These are phyloP conservation scores for Rubus parviflorus DNA, from an alignment of 306 rosid species.

Conservation along the genomic window DNA sequence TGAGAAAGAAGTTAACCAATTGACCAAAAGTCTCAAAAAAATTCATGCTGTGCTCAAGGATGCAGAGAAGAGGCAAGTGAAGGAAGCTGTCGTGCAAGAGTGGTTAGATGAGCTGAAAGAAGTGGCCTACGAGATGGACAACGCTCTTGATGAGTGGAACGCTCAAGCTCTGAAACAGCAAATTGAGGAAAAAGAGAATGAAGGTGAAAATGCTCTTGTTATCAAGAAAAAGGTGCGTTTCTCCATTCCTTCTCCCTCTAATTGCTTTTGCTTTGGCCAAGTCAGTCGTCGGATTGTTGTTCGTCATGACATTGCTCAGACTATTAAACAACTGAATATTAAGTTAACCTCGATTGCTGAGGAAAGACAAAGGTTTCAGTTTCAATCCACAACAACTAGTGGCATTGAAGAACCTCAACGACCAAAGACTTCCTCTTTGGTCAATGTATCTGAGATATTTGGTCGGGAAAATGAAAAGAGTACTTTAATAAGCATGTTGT, in stretches of 20 bases:
- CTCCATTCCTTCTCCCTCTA: too few relatives aligned
- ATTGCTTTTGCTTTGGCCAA: too few relatives aligned
- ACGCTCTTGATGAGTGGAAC: conserved; percentile 18
- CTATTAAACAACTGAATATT: too few relatives aligned
- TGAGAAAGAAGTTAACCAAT: too few relatives aligned
- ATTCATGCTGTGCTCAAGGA: conserved; percentile 16
- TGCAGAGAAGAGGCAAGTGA: conserved; percentile 23
- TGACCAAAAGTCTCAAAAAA: not conserved
- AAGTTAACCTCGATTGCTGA: too few relatives aligned
- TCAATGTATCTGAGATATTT: not conserved
- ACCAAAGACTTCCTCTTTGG: not conserved
- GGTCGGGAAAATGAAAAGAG: not conserved
- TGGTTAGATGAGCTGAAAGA: conserved; percentile 26
- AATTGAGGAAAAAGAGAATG: not conserved
- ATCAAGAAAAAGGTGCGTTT: too few relatives aligned
- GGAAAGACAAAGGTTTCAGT: fast-evolving
- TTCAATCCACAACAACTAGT: not conserved
- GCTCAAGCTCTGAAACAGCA: not conserved
- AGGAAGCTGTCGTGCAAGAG: not conserved
- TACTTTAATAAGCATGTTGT: not conserved
- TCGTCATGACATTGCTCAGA: too few relatives aligned
- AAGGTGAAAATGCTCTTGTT: not conserved
- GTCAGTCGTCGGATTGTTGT: too few relatives aligned
- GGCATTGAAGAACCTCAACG: not conserved
- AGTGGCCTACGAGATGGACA: conserved; percentile 15